Evolutionary conservation across 2,329 filamentous ascomycete genomes (phyloP).

Genomic region (Fusarium subtropicale): DNA sequence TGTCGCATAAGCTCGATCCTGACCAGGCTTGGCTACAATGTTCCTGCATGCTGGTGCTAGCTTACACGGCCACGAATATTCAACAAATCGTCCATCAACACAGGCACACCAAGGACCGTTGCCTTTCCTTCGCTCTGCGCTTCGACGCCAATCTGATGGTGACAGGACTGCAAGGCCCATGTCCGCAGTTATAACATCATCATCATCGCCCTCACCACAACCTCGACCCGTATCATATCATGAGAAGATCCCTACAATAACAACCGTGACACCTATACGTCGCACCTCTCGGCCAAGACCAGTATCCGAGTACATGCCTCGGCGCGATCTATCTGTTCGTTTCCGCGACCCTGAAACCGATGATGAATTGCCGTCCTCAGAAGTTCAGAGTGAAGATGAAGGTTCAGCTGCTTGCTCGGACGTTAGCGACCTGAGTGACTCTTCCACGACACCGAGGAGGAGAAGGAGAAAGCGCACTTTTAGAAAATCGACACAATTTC

Average conservation of each 20-base stretch:
- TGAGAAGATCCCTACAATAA: constrained; percentile 37
- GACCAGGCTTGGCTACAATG: constrained; percentile 55
- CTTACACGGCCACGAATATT: constrained; percentile 71
- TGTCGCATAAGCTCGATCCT: constrained; percentile 38
- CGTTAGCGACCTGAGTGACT: constrained; percentile 60
- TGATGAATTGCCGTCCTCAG: constrained; percentile 37
- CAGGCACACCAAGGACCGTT: constrained; percentile 52
- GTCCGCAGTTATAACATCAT: constrained; percentile 25
- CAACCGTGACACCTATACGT: constrained; percentile 30
- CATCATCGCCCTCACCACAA: constrained; percentile 9
- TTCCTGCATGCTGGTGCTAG: constrained; percentile 70
- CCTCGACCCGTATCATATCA: constrained; percentile 45
- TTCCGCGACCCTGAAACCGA: constrained; percentile 56
- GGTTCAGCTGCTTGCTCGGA: constrained; percentile 56
- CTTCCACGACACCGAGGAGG: constrained; percentile 54
- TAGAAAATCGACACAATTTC: constrained; percentile 71
- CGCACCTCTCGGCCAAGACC: constrained; percentile 48
- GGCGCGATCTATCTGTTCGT: constrained; percentile 59
- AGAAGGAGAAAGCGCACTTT: constrained; percentile 58
- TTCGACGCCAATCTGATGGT: constrained; percentile 52
- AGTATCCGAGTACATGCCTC: constrained; percentile 54
- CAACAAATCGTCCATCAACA: constrained; percentile 52
- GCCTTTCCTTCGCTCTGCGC: constrained; percentile 58
- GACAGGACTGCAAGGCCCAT: constrained; percentile 39
- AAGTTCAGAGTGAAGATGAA: constrained; percentile 61